A percentile compares a stretch with the other conserved stretches of the same genome.
Conservation (phyloP, 371 early-diverging fungal genomes). For the Mucor piriformis region DNA sequence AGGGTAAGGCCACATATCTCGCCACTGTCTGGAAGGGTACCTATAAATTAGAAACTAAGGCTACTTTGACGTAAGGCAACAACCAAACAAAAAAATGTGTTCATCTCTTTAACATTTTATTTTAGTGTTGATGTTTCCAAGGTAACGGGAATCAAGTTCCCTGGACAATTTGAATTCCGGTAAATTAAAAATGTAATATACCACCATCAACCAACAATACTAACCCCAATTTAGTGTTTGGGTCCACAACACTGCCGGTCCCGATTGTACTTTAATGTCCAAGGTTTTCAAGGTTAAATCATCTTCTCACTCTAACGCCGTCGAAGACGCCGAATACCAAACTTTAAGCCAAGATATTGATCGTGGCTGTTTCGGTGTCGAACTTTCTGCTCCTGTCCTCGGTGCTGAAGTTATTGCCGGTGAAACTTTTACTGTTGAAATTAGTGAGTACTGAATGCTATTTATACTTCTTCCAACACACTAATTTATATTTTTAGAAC, state of each 20-base stretch:
- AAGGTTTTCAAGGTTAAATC: conserved; percentile 51
- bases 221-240: conserved; percentile 33
- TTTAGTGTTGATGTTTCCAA: conserved; percentile 49
- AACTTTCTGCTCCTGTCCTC: conserved; percentile 35
- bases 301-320: conserved; percentile 43
- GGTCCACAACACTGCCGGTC: conserved; percentile 46
- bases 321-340: conserved; percentile 32
- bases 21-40: conserved; percentile 47
- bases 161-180: conserved; percentile 55
- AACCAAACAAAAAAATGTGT: too few species aligned
- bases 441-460: conserved; percentile 21
- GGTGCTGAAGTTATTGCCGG: conserved; percentile 32
- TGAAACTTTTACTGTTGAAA: conserved; percentile 32
- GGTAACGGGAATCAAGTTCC: conserved; percentile 37
- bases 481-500: conserved; percentile 15
- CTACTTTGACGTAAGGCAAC: conserved; percentile 42
- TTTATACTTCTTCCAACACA: neutral
- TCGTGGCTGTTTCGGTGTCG: conserved; percentile 54
- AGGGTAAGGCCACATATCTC: conserved; percentile 43
- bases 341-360: conserved; percentile 38
- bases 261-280: conserved; percentile 56
- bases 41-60: conserved; percentile 43
- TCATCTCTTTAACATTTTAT: too few species aligned
- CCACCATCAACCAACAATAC: neutral
- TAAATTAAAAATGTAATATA: conserved; percentile 20